Percentiles rank a stretch among this genome's conserved stretches.
These are phyloP conservation scores for Pyrus hybrid DNA, from an alignment of 331 rosid genomes.

Conservation along the genomic window DNA sequence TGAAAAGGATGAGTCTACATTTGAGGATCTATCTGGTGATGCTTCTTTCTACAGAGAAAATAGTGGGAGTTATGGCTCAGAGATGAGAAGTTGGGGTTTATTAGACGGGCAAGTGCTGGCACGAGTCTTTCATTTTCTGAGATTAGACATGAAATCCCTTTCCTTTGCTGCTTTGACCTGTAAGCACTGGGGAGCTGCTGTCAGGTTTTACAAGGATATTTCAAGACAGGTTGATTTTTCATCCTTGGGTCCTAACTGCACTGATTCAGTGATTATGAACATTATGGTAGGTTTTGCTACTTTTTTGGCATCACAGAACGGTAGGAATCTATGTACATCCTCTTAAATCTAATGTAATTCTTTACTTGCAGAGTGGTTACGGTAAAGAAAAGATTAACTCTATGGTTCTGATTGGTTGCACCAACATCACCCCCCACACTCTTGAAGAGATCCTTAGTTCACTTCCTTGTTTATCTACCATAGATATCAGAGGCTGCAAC, in stretches of 20 bases:
- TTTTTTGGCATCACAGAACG: constrained; percentile 11
- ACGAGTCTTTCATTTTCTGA: constrained; percentile 67
- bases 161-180: constrained; percentile 70
- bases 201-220: constrained; percentile 57
- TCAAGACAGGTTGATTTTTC: constrained; percentile 76
- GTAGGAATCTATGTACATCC: constrained; percentile 6
- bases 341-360: constrained; percentile 18
- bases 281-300: constrained; percentile 57
- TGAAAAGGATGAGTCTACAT: constrained; percentile 44
- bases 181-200: constrained; percentile 80
- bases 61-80: constrained; percentile 34
- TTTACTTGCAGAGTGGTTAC: constrained; percentile 65
- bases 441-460: constrained; percentile 76
- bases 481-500: constrained; percentile 85
- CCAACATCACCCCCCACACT: constrained; percentile 50
- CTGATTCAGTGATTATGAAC: constrained; percentile 52
- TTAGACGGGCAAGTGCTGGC: constrained; percentile 74
- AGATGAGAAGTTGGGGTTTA: constrained; percentile 61
- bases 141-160: constrained; percentile 75
- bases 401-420: constrained; percentile 66
- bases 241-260: constrained; percentile 68
- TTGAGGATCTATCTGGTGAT: constrained; percentile 73
- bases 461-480: constrained; percentile 56
- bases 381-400: constrained; percentile 65
- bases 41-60: constrained; percentile 37